Evolutionary conservation across 305 asterid species (phyloP), one percentile per base, ranked within the genome.

Genomic region (Solanum aculeatissimum): DNA sequence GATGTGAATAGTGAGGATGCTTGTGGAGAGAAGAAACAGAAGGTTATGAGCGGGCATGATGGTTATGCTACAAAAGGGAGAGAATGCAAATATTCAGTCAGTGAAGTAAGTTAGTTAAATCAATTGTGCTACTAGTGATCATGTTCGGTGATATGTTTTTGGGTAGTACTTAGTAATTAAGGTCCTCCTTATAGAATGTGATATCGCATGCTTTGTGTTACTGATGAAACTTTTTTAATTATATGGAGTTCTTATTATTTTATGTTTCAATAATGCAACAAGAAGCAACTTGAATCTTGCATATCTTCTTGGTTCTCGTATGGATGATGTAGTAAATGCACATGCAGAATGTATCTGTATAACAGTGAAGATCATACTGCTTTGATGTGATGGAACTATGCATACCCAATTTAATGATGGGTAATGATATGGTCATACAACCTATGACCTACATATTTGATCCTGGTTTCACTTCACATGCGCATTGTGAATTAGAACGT

Each of bases 21-120:
- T 29, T 84, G 38, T 11, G 90, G 38, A 3, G 88, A 85, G 80
- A 93, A 92, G 88, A 93, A 91, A 85, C 88, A 66, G 80, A 93
- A 91, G 89, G 82, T 81, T 74, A 85, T 83, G 57, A 85, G 66
- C 27, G 85, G 87, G 71, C 60, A 84, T 18, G 77, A 84, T 49
- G 74, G 86, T 84, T 82, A 62, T 12, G 74, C 86, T 42, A 77
- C 60, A 85, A 58, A 49, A 66, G 89, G 84, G 38, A 89, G 68
- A 23, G 87, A 66, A 55, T 54, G 80, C 81, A 87, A 85, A 16
- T 83, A 89, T 54, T 85, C 85, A 19, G 81, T 38, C 62, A 81
- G 87, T 83, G 91, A 83, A 81, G 97, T 95, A 90, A 89, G 98
- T 85, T 83, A 38, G 13, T 14, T 38, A 47, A 43, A 81, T 32